These are phyloP conservation scores for Penicillium corylophilum DNA, from an alignment of 2,329 filamentous ascomycete genomes.

Conservation along the genomic window DNA sequence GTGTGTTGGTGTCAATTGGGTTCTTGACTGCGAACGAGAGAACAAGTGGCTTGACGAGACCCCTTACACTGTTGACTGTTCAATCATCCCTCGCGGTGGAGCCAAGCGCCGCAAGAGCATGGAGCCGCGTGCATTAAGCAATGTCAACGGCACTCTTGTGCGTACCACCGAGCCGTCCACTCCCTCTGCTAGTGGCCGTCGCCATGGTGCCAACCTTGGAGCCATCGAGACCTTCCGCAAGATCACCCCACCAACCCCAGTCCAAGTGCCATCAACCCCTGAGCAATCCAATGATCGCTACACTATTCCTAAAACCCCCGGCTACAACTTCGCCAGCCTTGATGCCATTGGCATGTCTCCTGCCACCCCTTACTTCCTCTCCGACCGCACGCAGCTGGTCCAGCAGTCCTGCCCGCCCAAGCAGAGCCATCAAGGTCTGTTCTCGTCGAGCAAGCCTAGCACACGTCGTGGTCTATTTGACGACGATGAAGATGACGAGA, in stretches of 20 bases:
- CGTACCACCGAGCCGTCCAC: slow-evolving; percentile 26
- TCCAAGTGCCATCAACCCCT: slow-evolving; percentile 17
- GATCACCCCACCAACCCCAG: slow-evolving; percentile 32
- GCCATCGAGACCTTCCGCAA: slow-evolving; percentile 36
- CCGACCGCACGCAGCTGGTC: slow-evolving; percentile 43
- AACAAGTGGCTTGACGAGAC: slow-evolving; percentile 74
- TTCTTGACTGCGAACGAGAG: slow-evolving; percentile 77
- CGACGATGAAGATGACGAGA: slow-evolving; percentile 31
- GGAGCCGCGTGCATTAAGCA: slow-evolving; percentile 70
- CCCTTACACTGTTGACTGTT: slow-evolving; percentile 67
- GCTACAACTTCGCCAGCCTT: slow-evolving; percentile 36
- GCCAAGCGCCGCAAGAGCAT: slow-evolving; percentile 75
- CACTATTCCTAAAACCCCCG: slow-evolving; percentile 35
- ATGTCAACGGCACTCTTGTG: slow-evolving; percentile 65
- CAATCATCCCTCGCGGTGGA: slow-evolving; percentile 66
- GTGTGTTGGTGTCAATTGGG: slow-evolving; percentile 85
- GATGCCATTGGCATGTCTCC: slow-evolving; percentile 45
- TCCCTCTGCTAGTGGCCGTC: slow-evolving; percentile 28
- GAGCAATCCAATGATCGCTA: slow-evolving; percentile 17
- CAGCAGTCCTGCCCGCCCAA: slow-evolving; percentile 58
- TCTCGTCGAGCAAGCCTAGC: slow-evolving; percentile 24
- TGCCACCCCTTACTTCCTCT: slow-evolving; percentile 48
- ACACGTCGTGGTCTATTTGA: slow-evolving; percentile 9
- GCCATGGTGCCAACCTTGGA: slow-evolving; percentile 28
- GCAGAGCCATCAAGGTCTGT: slow-evolving; percentile 45